Conservation (phyloP, 176 grass and related monocot genomes). For the Hyparrhenia diplandra region DNA sequence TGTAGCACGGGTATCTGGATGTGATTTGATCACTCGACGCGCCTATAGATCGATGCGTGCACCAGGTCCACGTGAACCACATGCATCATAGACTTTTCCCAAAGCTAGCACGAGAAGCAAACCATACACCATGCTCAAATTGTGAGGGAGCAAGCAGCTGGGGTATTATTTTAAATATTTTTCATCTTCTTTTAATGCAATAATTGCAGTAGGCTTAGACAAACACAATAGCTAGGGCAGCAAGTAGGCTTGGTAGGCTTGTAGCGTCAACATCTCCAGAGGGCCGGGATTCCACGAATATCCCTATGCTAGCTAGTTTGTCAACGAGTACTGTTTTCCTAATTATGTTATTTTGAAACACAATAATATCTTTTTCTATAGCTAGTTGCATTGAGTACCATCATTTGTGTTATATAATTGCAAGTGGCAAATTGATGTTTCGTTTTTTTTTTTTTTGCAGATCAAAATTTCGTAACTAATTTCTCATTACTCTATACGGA, state of each 20-base stretch:
- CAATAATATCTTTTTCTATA: neutral
- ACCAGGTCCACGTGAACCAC: too few species aligned
- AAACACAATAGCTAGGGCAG: neutral
- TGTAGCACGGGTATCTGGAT: too few species aligned
- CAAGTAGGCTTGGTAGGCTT: neutral
- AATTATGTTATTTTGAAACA: neutral
- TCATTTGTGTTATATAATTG: neutral
- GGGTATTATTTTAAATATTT: too few species aligned
- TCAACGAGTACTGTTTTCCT: neutral
- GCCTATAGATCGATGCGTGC: too few species aligned
- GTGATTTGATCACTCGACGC: too few species aligned
- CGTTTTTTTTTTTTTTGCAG: too few species aligned
- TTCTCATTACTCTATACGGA: too few species aligned
- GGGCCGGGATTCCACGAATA: neutral
- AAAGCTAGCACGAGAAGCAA: neutral
- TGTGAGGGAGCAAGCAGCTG: neutral
- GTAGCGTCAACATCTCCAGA: neutral
- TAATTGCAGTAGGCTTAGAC: slow-evolving; percentile 3
- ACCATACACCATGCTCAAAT: neutral
- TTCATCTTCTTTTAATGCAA: neutral
- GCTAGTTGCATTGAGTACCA: neutral
- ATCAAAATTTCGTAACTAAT: too few species aligned
- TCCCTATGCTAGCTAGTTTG: neutral
- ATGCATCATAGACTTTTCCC: too few species aligned
- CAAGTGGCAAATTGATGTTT: neutral